Evolutionary conservation across 805 yeast genomes (phyloP).

Genomic region (Yarrowia sp.): DNA sequence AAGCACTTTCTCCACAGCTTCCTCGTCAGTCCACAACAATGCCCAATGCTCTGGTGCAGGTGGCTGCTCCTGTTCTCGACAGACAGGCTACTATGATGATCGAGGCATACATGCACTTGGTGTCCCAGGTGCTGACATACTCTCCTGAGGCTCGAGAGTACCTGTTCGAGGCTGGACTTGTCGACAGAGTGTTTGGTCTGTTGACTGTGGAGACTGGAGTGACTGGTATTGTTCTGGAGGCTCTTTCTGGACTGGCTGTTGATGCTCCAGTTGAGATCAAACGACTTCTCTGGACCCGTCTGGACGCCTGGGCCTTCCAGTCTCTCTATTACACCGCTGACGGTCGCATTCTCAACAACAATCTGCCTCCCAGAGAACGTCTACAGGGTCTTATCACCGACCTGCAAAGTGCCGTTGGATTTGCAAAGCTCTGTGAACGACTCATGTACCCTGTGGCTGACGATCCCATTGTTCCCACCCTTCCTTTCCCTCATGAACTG

Average conservation of each 20-base stretch:
- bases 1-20: constrained; percentile 39
- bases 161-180: constrained; percentile 35
- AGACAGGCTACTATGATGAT: constrained; percentile 78
- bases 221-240: constrained; percentile 55
- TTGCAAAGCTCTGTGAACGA: constrained; percentile 52
- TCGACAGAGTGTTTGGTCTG: constrained; percentile 47
- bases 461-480: constrained; percentile 37
- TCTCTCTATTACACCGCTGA: constrained; percentile 36
- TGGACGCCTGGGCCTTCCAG: constrained; percentile 69
- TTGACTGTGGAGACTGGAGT: constrained; percentile 49
- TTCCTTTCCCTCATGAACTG: constrained; percentile 60
- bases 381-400: constrained; percentile 50
- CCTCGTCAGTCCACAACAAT: background rate
- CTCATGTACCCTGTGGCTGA: constrained; percentile 41
- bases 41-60: constrained; percentile 29
- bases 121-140: constrained; percentile 52
- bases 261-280: constrained; percentile 44
- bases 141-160: constrained; percentile 40
- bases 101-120: constrained; percentile 67
- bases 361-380: constrained; percentile 45
- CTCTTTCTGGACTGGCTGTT: constrained; percentile 57
- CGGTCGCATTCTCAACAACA: constrained; percentile 34
- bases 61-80: constrained; percentile 54
- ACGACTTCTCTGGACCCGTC: constrained; percentile 58
- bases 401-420: constrained; percentile 59